Conservation (phyloP, 129 eudicot species). For the Arctium minus region DNA sequence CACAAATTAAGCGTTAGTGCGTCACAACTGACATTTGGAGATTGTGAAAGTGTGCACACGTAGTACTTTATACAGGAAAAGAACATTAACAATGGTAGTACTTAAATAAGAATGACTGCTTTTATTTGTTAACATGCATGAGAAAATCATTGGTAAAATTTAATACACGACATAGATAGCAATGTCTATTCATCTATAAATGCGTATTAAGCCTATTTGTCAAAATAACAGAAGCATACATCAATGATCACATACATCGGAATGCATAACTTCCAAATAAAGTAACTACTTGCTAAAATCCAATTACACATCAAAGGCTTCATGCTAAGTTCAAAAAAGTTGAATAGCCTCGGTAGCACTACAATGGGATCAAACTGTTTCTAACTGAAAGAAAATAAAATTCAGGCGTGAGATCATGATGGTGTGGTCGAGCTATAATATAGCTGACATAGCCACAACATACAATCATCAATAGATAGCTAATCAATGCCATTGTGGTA, state of each 20-base stretch:
- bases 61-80: neutral
- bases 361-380: neutral
- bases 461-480: too few relatives aligned
- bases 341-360: neutral
- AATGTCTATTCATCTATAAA: neutral
- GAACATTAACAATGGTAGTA: neutral
- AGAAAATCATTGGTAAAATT: neutral
- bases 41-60: neutral
- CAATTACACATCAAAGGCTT: neutral
- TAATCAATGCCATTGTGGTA: too few relatives aligned
- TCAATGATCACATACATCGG: neutral
- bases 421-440: neutral
- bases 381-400: neutral
- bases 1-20: neutral
- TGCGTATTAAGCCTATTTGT: neutral
- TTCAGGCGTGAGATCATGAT: neutral
- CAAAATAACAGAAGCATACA: neutral
- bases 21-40: neutral
- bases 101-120: neutral
- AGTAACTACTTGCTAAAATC: neutral
- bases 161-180: neutral
- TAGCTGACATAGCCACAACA: too few relatives aligned
- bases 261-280: neutral
- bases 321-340: neutral
- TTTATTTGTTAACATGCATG: neutral